These are phyloP conservation scores for Pancytospora epiphaga DNA, from an alignment of 371 early-diverging fungal genomes.

Conservation along the genomic window DNA sequence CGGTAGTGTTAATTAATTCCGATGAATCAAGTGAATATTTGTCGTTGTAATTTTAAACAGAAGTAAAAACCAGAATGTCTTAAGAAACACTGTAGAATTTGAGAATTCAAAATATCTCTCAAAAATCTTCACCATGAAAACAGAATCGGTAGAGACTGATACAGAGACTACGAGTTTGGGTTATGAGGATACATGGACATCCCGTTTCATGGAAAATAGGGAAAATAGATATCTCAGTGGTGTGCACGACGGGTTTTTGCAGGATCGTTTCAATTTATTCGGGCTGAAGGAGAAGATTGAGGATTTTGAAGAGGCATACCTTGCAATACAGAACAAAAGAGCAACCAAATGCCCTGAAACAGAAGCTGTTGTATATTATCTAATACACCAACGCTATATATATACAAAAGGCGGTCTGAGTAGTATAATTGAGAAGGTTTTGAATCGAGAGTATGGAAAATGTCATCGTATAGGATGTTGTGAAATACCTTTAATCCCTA, in stretches of 20 bases:
- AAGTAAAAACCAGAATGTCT: too few relatives aligned
- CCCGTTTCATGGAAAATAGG: conserved; percentile 44
- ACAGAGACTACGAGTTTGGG: conserved; percentile 13
- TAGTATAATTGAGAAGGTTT: conserved; percentile 68
- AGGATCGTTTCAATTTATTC: conserved; percentile 78
- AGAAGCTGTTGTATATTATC: conserved; percentile 63
- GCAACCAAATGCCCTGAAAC: conserved; percentile 13
- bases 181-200: conserved; percentile 46
- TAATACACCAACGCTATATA: conserved; percentile 66
- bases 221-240: conserved; percentile 43
- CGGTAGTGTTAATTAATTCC: too few relatives aligned
- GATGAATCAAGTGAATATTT: too few relatives aligned
- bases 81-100: too few relatives aligned
- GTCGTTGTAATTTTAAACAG: too few relatives aligned
- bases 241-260: conserved; percentile 50
- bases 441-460: conserved; percentile 74
- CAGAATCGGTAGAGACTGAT: conserved; percentile 12
- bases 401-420: conserved; percentile 62
- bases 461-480: conserved; percentile 83
- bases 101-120: too few relatives aligned
- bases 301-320: conserved; percentile 70
- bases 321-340: conserved; percentile 64
- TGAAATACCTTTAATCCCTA: conserved; percentile 68
- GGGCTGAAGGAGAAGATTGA: conserved; percentile 70
- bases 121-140: too few relatives aligned